These are phyloP conservation scores for Ophioceras dolichostomum DNA, from an alignment of 2,329 filamentous ascomycete genomes.

Conservation along the genomic window DNA sequence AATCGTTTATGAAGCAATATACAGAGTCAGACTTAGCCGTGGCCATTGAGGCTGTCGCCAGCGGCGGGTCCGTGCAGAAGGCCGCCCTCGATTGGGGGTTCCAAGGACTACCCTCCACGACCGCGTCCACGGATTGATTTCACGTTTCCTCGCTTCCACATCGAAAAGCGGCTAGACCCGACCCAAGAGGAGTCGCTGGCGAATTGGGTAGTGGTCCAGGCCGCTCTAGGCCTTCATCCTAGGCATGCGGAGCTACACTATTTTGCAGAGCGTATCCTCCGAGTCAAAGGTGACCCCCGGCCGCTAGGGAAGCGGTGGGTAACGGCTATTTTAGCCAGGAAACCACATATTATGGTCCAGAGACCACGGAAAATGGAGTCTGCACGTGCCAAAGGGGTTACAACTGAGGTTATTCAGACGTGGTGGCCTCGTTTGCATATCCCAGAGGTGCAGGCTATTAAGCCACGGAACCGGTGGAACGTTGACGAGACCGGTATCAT, in stretches of 20 bases:
- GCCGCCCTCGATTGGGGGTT: slow-evolving; percentile 1
- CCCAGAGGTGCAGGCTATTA: background rate
- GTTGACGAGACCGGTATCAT: background rate
- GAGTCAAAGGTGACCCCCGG: background rate
- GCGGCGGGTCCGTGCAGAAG: background rate
- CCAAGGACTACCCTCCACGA: slow-evolving; percentile 1
- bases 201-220: slow-evolving; percentile 3
- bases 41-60: background rate
- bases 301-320: slow-evolving; percentile 2
- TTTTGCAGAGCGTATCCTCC: slow-evolving; percentile 3
- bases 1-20: background rate
- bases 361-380: background rate
- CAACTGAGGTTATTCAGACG: background rate
- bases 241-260: slow-evolving; percentile 3
- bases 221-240: slow-evolving; percentile 4
- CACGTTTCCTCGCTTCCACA: background rate
- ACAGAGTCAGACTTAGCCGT: background rate
- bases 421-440: background rate
- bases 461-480: background rate
- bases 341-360: background rate
- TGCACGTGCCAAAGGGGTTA: background rate
- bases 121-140: background rate
- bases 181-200: slow-evolving; percentile 3
- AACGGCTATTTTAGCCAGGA: slow-evolving; percentile 1
- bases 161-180: slow-evolving; percentile 1